phyloP scores from a whole-genome alignment of 108 stramenopile genomes.

The Parietichytrium sp. region DNA sequence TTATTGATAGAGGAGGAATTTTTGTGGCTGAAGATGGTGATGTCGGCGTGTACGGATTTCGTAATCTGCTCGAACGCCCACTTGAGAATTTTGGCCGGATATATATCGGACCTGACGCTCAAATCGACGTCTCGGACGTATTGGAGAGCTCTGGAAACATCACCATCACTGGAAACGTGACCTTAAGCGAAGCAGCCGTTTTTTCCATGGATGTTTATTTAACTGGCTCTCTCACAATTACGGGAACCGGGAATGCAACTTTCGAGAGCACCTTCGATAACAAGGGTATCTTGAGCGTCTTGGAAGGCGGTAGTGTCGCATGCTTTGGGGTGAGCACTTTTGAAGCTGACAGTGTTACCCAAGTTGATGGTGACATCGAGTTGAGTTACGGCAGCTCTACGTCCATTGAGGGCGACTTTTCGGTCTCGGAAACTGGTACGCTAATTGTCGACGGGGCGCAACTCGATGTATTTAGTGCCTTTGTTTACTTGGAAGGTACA shows the following conservation, averaged over 20 bases:
- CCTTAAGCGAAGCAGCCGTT: not conserved
- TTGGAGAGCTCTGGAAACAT: not conserved
- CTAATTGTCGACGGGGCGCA: not conserved
- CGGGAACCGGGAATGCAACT: not conserved
- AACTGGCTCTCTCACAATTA: not conserved
- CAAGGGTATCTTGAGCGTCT: not conserved
- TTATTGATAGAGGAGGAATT: slow-evolving; percentile 3
- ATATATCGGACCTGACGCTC: not conserved
- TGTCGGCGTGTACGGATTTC: not conserved
- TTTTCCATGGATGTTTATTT: slow-evolving; percentile 14
- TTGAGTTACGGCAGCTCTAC: slow-evolving; percentile 1
- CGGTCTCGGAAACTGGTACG: slow-evolving; percentile 4
- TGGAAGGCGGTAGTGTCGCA: slow-evolving; percentile 25
- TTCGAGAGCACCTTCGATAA: not conserved
- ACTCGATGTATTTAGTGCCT: not conserved
- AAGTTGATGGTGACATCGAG: not conserved
- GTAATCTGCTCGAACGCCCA: not conserved
- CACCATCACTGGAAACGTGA: slow-evolving; percentile 10
- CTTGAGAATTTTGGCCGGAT: slow-evolving; percentile 24
- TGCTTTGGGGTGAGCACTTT: slow-evolving; percentile 5
- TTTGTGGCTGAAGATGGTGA: slow-evolving; percentile 15
- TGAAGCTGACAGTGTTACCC: slow-evolving; percentile 1
- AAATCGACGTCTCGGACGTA: not conserved
- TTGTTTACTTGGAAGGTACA: slow-evolving; percentile 1
- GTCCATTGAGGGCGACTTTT: not conserved